Evolutionary conservation across 768 basidiomycete genomes (phyloP).

Genomic region (Gloeostereum incarnatum): DNA sequence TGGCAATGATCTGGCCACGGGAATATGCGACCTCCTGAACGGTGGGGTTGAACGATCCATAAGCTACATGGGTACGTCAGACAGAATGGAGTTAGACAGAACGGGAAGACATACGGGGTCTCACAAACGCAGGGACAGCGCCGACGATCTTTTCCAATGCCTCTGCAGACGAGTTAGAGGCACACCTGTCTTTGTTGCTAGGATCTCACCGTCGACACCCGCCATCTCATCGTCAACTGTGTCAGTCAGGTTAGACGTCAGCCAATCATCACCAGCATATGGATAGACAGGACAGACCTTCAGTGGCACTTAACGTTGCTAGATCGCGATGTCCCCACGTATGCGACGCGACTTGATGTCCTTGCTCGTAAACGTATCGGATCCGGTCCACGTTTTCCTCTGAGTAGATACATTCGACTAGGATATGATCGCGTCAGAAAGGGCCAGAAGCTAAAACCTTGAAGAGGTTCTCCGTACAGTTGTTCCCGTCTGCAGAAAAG

Average conservation of each 20-base stretch:
- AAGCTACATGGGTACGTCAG: slow-evolving; percentile 17
- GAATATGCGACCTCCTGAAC: slow-evolving; percentile 21
- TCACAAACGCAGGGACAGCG: slow-evolving; percentile 26
- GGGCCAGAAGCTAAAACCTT: no score
- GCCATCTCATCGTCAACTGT: no score
- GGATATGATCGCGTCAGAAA: no score
- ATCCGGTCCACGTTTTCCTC: slow-evolving; percentile 14
- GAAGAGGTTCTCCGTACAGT: slow-evolving; percentile 24
- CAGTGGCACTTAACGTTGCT: slow-evolving; percentile 17
- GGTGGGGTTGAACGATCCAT: slow-evolving; percentile 28
- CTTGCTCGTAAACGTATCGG: slow-evolving; percentile 25
- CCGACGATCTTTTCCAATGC: slow-evolving; percentile 24
- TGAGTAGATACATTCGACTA: slow-evolving; percentile 29
- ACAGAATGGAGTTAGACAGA: neutral
- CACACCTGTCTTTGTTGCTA: no score
- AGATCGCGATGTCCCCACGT: slow-evolving; percentile 33
- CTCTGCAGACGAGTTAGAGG: no score
- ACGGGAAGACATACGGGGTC: slow-evolving; percentile 20
- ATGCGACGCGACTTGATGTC: slow-evolving; percentile 36
- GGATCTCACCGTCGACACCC: no score
- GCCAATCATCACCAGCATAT: no score
- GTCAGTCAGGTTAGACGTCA: no score
- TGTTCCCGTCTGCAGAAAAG: slow-evolving; percentile 22
- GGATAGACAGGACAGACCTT: slow-evolving; percentile 16
- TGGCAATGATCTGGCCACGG: slow-evolving; percentile 21